These are phyloP conservation scores for Leccinum rimulosum DNA, from an alignment of 768 basidiomycete genomes.

Conservation along the genomic window DNA sequence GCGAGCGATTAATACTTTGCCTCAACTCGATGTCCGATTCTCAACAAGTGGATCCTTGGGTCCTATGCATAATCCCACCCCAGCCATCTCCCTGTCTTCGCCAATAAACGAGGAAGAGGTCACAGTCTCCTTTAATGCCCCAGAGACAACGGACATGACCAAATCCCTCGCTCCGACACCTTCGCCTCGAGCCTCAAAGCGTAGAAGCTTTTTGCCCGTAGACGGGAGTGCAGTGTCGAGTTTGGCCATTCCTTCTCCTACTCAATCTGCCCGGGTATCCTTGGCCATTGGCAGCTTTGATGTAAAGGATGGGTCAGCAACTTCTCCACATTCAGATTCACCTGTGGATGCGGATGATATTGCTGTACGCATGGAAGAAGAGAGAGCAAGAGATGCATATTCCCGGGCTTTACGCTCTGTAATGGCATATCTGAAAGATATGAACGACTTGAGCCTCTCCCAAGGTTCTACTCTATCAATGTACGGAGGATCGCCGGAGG, in stretches of 20 bases:
- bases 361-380: slow-evolving; percentile 61
- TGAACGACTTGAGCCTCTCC: slow-evolving; percentile 84
- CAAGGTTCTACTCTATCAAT: slow-evolving; percentile 55
- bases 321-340: slow-evolving; percentile 42
- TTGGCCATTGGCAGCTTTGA: slow-evolving; percentile 39
- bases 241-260: slow-evolving; percentile 62
- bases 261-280: slow-evolving; percentile 55
- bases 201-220: slow-evolving; percentile 88
- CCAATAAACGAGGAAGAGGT: slow-evolving; percentile 23
- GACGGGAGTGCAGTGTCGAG: slow-evolving; percentile 61
- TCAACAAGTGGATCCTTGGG: slow-evolving; percentile 68
- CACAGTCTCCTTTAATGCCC: slow-evolving; percentile 2
- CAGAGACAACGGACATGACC: slow-evolving; percentile 10
- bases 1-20: slow-evolving; percentile 40
- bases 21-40: slow-evolving; percentile 68
- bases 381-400: slow-evolving; percentile 66
- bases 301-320: slow-evolving; percentile 29
- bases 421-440: slow-evolving; percentile 94
- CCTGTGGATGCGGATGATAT: slow-evolving; percentile 43
- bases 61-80: slow-evolving; percentile 38
- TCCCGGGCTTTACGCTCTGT: slow-evolving; percentile 83
- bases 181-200: slow-evolving; percentile 57
- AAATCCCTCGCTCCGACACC: slow-evolving; percentile 41
- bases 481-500: slow-evolving; percentile 54
- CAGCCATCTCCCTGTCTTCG: slow-evolving; percentile 29